Evolutionary conservation across 2,329 filamentous ascomycete genomes (phyloP).

Genomic region (Hortaea sp.): DNA sequence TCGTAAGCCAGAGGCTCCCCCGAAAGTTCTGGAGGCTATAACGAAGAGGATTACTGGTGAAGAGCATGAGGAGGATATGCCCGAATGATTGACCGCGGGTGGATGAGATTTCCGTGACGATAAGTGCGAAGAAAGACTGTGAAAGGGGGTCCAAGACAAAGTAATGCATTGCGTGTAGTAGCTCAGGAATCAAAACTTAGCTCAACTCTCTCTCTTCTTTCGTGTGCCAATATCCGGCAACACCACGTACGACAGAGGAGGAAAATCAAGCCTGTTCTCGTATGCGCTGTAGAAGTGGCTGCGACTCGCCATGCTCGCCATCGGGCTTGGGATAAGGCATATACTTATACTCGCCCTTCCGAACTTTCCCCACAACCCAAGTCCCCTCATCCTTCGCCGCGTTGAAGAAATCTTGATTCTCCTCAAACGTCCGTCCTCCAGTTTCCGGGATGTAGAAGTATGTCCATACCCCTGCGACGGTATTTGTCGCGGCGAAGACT

Average conservation of each 20-base stretch:
- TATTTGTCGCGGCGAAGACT: slow-evolving; percentile 46
- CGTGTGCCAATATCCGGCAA: too few relatives aligned
- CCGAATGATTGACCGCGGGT: too few relatives aligned
- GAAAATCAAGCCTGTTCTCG: slow-evolving; percentile 28
- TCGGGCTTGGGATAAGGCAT: slow-evolving; percentile 33
- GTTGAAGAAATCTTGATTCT: slow-evolving; percentile 50
- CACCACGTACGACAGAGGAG: neutral
- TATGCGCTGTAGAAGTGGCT: slow-evolving; percentile 35
- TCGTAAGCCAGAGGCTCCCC: too few relatives aligned
- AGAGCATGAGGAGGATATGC: too few relatives aligned
- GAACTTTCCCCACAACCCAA: slow-evolving; percentile 46
- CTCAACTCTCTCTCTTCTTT: too few relatives aligned
- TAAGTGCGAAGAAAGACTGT: too few relatives aligned
- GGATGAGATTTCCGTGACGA: too few relatives aligned
- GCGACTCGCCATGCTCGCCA: slow-evolving; percentile 33
- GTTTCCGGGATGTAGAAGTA: slow-evolving; percentile 45
- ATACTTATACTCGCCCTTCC: slow-evolving; percentile 40
- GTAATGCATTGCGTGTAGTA: too few relatives aligned
- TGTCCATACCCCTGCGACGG: slow-evolving; percentile 46
- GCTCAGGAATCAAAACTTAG: too few relatives aligned
- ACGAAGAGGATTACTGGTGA: too few relatives aligned
- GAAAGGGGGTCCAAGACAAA: too few relatives aligned
- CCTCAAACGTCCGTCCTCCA: slow-evolving; percentile 49
- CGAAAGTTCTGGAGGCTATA: too few relatives aligned
- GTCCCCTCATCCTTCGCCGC: slow-evolving; percentile 40